These are phyloP conservation scores for Galerina marginata DNA, from an alignment of 768 basidiomycete species.

Conservation along the genomic window DNA sequence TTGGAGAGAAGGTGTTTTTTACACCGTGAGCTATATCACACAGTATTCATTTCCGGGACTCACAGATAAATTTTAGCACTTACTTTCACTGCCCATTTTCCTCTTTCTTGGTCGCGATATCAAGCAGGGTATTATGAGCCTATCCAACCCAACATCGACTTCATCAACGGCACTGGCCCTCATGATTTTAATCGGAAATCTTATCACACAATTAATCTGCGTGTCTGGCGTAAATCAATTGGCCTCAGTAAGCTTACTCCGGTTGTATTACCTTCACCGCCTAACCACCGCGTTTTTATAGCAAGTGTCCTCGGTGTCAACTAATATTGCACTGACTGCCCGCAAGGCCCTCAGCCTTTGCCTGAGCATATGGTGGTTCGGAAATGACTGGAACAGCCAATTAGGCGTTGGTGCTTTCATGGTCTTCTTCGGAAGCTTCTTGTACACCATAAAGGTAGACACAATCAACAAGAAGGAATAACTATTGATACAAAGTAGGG, in stretches of 20 bases:
- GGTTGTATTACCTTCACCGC: slow-evolving; percentile 2
- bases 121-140: slow-evolving; percentile 56
- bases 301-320: slow-evolving; percentile 81
- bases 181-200: slow-evolving; percentile 63
- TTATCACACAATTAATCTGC: slow-evolving; percentile 79
- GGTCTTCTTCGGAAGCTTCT: slow-evolving; percentile 73
- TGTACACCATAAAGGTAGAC: slow-evolving; percentile 51
- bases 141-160: slow-evolving; percentile 41
- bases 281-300: slow-evolving; percentile 26
- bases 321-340: slow-evolving; percentile 79
- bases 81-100: slow-evolving; percentile 80
- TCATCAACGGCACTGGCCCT: slow-evolving; percentile 49
- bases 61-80: slow-evolving; percentile 55
- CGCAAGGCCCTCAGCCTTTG: slow-evolving; percentile 83
- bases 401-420: slow-evolving; percentile 71
- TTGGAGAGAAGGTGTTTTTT: slow-evolving; percentile 88
- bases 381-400: slow-evolving; percentile 69
- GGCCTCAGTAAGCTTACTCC: slow-evolving; percentile 62
- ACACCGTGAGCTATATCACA: slow-evolving; percentile 55
- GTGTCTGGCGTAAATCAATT: slow-evolving; percentile 83
- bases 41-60: neutral
- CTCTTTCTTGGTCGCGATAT: slow-evolving; percentile 63
- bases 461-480: slow-evolving; percentile 26
- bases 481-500: neutral
- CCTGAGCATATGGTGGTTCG: slow-evolving; percentile 87